These are phyloP conservation scores for Geoglossum cookeanum DNA, from an alignment of 2,329 filamentous ascomycete genomes.

Conservation along the genomic window DNA sequence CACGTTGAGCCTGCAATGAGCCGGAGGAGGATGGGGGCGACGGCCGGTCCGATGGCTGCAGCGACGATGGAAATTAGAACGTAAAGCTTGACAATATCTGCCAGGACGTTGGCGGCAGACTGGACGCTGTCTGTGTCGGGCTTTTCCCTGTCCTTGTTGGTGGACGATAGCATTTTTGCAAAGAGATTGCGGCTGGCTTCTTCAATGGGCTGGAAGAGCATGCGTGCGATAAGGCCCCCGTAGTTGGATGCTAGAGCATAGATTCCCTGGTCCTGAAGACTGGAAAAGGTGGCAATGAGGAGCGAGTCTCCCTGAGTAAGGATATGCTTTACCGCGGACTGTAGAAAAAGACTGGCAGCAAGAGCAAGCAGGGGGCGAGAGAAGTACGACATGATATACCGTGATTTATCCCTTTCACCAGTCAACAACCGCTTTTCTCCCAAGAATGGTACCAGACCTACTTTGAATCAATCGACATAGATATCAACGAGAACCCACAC, in stretches of 20 bases:
- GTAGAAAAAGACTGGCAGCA: conserved; percentile 65
- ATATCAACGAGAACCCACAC: conserved; percentile 51
- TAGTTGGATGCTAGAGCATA: conserved; percentile 93
- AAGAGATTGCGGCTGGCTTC: conserved; percentile 85
- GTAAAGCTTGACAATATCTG: conserved; percentile 50
- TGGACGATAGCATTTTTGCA: conserved; percentile 47
- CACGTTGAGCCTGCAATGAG: conserved; percentile 62
- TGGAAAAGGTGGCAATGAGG: conserved; percentile 60
- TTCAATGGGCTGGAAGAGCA: conserved; percentile 88
- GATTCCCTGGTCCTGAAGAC: conserved; percentile 64
- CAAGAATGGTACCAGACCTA: conserved; percentile 3
- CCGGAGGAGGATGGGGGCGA: conserved; percentile 53
- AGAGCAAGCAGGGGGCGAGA: conserved; percentile 51
- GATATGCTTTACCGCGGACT: conserved; percentile 79
- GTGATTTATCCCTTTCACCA: conserved; percentile 13
- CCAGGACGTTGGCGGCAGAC: conserved; percentile 20
- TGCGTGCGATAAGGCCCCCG: conserved; percentile 68
- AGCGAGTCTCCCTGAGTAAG: conserved; percentile 90
- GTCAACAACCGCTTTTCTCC: no score
- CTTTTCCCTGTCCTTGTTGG: conserved; percentile 8
- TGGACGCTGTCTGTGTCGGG: conserved; percentile 14
- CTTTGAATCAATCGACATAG: conserved; percentile 21
- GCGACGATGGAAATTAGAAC: conserved; percentile 50
- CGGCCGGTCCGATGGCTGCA: conserved; percentile 50
- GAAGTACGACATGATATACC: conserved; percentile 43